phyloP scores from a whole-genome alignment of 257 asterid genomes.

The Linaria vulgaris region DNA sequence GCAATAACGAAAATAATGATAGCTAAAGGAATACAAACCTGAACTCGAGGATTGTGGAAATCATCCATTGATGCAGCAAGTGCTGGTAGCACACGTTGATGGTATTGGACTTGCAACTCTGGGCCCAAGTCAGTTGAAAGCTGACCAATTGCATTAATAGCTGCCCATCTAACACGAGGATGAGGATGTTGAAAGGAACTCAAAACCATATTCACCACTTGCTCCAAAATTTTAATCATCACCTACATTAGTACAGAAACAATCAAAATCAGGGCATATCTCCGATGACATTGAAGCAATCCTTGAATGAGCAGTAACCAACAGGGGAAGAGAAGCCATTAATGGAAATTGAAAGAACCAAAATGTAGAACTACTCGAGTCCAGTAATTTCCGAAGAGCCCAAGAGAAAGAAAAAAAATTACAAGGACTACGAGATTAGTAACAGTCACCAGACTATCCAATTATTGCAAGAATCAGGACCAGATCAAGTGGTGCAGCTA shows the following conservation, averaged over 20 bases:
- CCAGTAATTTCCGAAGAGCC: too few relatives aligned
- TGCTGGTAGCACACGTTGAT: constrained; percentile 75
- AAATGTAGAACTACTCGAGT: too few relatives aligned
- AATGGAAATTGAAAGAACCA: too few relatives aligned
- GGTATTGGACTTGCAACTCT: constrained; percentile 87
- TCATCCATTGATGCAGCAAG: constrained; percentile 90
- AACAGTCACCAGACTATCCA: too few relatives aligned
- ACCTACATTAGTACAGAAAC: constrained; percentile 45
- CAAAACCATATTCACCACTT: constrained; percentile 88
- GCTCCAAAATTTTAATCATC: constrained; percentile 83
- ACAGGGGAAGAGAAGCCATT: too few relatives aligned
- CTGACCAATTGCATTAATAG: constrained; percentile 98
- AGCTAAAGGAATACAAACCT: constrained; percentile 46
- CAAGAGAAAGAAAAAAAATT: too few relatives aligned
- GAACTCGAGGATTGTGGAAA: constrained; percentile 92
- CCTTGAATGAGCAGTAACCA: too few relatives aligned
- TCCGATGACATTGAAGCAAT: too few relatives aligned
- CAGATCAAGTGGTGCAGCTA: neutral
- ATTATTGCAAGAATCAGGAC: neutral
- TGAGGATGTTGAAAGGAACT: constrained; percentile 93
- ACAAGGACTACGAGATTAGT: too few relatives aligned
- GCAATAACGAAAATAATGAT: neutral
- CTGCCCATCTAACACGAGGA: constrained; percentile 99
- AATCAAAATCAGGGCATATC: constrained; percentile 16
- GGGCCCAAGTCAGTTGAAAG: constrained; percentile 98